Base-by-base conservation (phyloP, 768 basidiomycete genomes). In the Strobilomyces dryophilus region DNA sequence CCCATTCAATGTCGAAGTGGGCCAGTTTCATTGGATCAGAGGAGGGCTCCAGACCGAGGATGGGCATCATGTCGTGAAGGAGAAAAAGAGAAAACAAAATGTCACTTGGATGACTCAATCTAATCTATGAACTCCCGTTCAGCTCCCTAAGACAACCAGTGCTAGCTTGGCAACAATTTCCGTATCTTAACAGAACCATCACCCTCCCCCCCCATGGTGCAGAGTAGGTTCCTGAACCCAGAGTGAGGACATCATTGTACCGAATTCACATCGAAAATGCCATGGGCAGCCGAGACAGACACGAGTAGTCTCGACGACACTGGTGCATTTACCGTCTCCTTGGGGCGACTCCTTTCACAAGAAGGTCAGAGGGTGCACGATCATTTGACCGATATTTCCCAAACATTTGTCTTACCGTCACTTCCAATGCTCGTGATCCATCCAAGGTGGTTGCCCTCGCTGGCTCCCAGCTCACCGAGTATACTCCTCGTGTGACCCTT, bases 351-450 rank as follows among this genome's bases (percentile, higher is more conserved):
- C 64, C 66, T 67, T 57, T 41, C 21, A 24, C 8, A 10, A n/a
- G 5, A 18, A 45, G 41, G 4, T 58, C 39, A 50, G 55, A 36
- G 40, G 21, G 46, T 24, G 54, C 43, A 1, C 36, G 29, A 52
- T 35, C 18, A 24, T 35, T 52, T 3, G 15, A 86, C 88, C 55
- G 71, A 72, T 31, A 98, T 70, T 55, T 89, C 83, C 87, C 90
- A 95, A 7, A 98, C 72, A 26, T 87, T 79, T 39, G 98, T 78
- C 42, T 72, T 74, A 1, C 95, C 97, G 65, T 99, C 97, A 0
- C 92, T 83, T 0, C 92, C 92, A 2, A 82, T 83, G 51, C 85
- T 90, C 0, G 91, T 92, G 11, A 98, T 66, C 82, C 93, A 87
- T 1, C 95, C 95, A 5, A 94, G 68, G 43, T 68, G 66, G 12